Base-by-base conservation (phyloP, 305 asterid species). In the Fraxinus sp. region DNA sequence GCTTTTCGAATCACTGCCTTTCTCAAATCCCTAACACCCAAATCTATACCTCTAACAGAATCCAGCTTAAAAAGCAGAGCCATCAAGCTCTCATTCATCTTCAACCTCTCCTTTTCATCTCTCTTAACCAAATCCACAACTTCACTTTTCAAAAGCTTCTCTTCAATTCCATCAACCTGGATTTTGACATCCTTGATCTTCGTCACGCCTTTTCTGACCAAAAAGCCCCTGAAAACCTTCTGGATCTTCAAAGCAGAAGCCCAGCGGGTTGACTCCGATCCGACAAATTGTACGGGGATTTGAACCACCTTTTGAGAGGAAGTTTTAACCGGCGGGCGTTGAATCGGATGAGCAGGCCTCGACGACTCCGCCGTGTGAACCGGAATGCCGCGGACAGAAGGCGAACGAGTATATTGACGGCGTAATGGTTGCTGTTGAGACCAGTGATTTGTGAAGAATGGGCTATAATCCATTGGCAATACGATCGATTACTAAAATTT, bases 211-310 rank as follows among this genome's bases (percentile, higher is more conserved):
- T 88, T 94, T 78, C 98, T 81, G 26, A 90, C 96, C 81, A 91
- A 57, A 88, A 84, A 91, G 0, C 97, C 98, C 87, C 95, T 87
- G 85, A 94, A 87, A n/a, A 86, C 93, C 89, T 89, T 95, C 91
- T 95, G 99, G 13, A 95, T 89, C 82, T 73, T 91, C 88, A 86
- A 33, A 2, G 95, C 99, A 0, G 93, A 86, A 6, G 36, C 74
- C 74, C 9, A 4, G 5, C 39, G 90, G 75, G 79, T 88, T 4
- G 83, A 36, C 4, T 75, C 87, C 20, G 92, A 85, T 1, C 90
- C 87, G 11, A 88, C 83, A 22, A 85, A 92, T 0, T 79, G 97
- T 13, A 94, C 94, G 66, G 97, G 98, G 16, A 95, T 91, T 85
- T 75, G 89, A 37, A 68, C 74, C 37, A 26, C 74, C 74, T 68